Evolutionary conservation across 1,139 yeast species (phyloP).

Genomic region (Geotrichum restrictum): DNA sequence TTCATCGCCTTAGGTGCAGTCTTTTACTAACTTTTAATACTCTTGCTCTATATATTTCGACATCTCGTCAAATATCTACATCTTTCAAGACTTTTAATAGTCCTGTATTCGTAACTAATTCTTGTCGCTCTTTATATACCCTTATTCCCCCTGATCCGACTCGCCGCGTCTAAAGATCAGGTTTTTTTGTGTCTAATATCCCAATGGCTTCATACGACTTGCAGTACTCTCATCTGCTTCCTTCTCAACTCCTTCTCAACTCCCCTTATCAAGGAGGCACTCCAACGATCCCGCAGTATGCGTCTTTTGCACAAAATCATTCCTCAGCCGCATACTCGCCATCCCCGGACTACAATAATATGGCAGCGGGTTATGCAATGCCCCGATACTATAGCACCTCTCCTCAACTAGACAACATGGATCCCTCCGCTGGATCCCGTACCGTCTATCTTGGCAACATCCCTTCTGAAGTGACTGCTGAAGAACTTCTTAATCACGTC

Average conservation of each 20-base stretch:
- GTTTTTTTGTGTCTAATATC: neutral
- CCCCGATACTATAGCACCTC: slow-evolving; percentile 24
- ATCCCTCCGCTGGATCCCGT: slow-evolving; percentile 40
- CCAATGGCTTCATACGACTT: slow-evolving; percentile 38
- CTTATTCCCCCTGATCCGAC: neutral
- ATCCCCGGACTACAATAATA: slow-evolving; percentile 24
- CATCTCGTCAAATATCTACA: neutral
- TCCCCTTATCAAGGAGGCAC: slow-evolving; percentile 59
- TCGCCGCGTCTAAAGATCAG: neutral
- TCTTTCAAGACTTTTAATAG: neutral
- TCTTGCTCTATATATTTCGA: slow-evolving; percentile 1
- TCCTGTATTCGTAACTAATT: neutral
- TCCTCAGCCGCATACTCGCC: slow-evolving; percentile 26
- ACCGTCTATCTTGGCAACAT: slow-evolving; percentile 89
- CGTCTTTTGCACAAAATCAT: slow-evolving; percentile 35
- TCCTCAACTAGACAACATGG: slow-evolving; percentile 21
- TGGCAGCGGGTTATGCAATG: slow-evolving; percentile 14
- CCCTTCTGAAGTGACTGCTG: slow-evolving; percentile 74
- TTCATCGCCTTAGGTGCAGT: neutral
- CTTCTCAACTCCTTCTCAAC: slow-evolving; percentile 61
- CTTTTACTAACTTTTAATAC: neutral
- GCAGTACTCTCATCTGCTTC: slow-evolving; percentile 55
- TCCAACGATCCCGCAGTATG: slow-evolving; percentile 35
- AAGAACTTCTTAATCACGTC: slow-evolving; percentile 82
- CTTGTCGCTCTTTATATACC: slow-evolving; percentile 1